Evolutionary conservation across 257 asterid species (phyloP).

Genomic region (Verbena officinalis): DNA sequence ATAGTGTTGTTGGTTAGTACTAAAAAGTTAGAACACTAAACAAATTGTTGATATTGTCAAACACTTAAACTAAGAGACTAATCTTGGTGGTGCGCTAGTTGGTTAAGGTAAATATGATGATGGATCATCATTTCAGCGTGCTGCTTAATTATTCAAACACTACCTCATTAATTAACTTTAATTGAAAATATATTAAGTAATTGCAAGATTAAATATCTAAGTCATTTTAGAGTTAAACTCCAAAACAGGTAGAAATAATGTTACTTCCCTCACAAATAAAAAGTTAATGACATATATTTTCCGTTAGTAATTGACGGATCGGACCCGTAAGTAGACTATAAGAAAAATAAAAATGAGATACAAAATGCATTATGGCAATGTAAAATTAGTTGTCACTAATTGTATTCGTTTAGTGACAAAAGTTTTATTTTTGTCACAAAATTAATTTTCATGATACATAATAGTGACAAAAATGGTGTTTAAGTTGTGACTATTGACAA

Average conservation of each 20-base stretch:
- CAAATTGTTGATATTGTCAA: conserved; percentile 22
- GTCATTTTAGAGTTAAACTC: not conserved
- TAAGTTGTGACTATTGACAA: too few species aligned
- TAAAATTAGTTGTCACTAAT: too few species aligned
- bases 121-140: conserved; percentile 34
- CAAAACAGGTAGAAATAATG: too few species aligned
- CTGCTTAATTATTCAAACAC: conserved; percentile 34
- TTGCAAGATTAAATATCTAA: not conserved
- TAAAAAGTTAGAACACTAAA: conserved; percentile 9
- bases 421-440: too few species aligned
- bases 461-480: too few species aligned
- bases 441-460: too few species aligned
- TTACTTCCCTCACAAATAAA: too few species aligned
- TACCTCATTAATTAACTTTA: conserved; percentile 20
- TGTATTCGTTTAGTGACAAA: too few species aligned
- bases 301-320: too few species aligned
- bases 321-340: too few species aligned
- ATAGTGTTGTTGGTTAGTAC: not conserved
- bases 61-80: conserved; percentile 24
- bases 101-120: conserved; percentile 37
- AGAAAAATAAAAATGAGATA: too few species aligned
- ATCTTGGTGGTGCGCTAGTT: conserved; percentile 35
- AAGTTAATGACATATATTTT: not conserved
- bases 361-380: too few species aligned
- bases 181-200: not conserved